phyloP scores from a whole-genome alignment of 2,329 filamentous ascomycete genomes.

The Microdochium nivale region DNA sequence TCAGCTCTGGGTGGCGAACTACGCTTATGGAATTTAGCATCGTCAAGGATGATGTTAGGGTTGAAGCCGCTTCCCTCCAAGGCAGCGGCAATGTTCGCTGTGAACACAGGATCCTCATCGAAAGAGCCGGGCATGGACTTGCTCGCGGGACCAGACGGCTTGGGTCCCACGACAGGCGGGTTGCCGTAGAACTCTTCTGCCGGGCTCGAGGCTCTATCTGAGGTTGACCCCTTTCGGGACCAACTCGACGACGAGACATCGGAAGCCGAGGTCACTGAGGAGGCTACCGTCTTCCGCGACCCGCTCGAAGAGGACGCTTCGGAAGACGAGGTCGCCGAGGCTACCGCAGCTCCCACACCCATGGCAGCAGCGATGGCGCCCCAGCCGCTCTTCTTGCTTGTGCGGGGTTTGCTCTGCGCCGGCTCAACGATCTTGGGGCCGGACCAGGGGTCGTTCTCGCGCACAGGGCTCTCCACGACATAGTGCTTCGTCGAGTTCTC shows the following conservation, averaged over 20 bases:
- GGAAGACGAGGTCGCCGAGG: conserved; percentile 9
- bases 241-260: neutral
- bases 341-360: conserved; percentile 28
- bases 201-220: conserved; percentile 19
- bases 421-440: conserved; percentile 18
- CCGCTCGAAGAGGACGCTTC: neutral
- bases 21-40: conserved; percentile 54
- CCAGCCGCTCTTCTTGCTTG: conserved; percentile 38
- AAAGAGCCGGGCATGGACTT: conserved; percentile 57
- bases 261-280: no score
- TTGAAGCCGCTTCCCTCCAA: conserved; percentile 63
- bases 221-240: neutral
- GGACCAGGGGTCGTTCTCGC: conserved; percentile 18
- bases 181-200: conserved; percentile 31
- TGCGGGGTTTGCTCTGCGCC: conserved; percentile 16
- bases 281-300: neutral
- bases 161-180: conserved; percentile 48
- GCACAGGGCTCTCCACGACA: conserved; percentile 49
- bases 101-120: conserved; percentile 59
- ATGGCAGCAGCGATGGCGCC: conserved; percentile 41
- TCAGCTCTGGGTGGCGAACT: conserved; percentile 55
- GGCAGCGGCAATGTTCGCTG: conserved; percentile 60
- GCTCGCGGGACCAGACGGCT: conserved; percentile 37
- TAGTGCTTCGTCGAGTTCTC: conserved; percentile 57
- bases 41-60: conserved; percentile 59